Base-by-base conservation (phyloP, 257 asterid species). In the Leptodermis oblonga region DNA sequence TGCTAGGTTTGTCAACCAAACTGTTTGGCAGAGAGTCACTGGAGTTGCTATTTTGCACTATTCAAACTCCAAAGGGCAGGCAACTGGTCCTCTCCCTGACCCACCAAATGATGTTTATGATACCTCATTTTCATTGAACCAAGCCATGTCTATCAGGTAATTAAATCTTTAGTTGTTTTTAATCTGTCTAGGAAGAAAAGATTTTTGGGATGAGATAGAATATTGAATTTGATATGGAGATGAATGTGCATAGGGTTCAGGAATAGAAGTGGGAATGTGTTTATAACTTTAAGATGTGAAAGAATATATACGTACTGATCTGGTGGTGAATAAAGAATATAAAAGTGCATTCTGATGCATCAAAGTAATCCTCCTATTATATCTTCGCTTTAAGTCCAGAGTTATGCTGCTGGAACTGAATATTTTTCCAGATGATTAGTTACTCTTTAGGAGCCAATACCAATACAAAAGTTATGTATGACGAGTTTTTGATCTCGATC, bases 11-110 rank as follows among this genome's bases (percentile, higher is more conserved):
- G 98, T 93, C 66, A 93, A 93, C 69, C 82, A 93, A 78, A 79
- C 97, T 39, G 54, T 79, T n/a, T 93, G 97, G 97, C 83, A 93
- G 67, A 86, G 85, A 54, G 98, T 93, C 39, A 93, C 95, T 3
- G 98, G 98, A 51, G 97, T 93, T 67, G 98, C 91, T 2, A 76
- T 90, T 61, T 75, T 93, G 83, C 96, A 90, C 73, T 93, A 93
- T 73, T 83, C 92, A 20, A 93, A 90, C 81, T 93, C 98, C 20
- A 77, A 84, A 71, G 97, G 96, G 42, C 67, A 70, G 36, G 94
- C 83, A 22, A 6, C 81, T 18, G 98, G 98, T 42, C 87, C 97
- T 33, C 95, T 93, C 42, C 98, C 98, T 0, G 97, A 88, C 82
- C 88, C 98, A 30, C 98, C 97, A 1, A 87, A 88, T 78, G 96